Evolutionary conservation across 176 grass and related monocot species (phyloP), one percentile per base, ranked within the genome.

Genomic region (Oryza nivara): DNA sequence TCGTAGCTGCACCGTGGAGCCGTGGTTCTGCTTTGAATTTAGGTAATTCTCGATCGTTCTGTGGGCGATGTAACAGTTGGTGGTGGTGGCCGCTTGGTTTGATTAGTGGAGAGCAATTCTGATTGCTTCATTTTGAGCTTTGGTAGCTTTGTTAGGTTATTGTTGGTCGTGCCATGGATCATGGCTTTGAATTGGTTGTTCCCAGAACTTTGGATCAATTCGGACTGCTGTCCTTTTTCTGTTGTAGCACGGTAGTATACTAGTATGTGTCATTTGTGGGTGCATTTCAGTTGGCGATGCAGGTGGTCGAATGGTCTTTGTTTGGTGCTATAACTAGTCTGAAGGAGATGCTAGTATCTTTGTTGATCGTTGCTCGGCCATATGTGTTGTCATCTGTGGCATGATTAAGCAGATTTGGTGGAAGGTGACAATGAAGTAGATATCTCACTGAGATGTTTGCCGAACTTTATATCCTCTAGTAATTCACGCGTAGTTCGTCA

Each of bases 151-250:
- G 41, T 74, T 84, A 40, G 72, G 30, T 26, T 46, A 68, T 67
- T 83, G 72, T 51, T 40, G 60, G 45, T 20, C 7, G 23, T 23
- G 40, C 30, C 45, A 60, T 81, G 45, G 45, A 46, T 88, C 60
- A 58, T 54, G 60, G 22, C 15, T 77, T 78, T 70, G 32, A 34
- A 73, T 75, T 34, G 7, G 49, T 87, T 46, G 78, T 47, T 87
- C 48, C 38, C 19, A 64, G 56, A 72, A 65, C 68, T 86, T 86
- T 14, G 28, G 67, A 78, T 83, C 36, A 56, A 60, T 65, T 30
- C 9, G 48, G 6, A 40, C 1, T n/a, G 61, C 41, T 30, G 46
- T 58, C 30, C 73, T 84, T 68, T 68, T 65, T 64, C 73, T 51
- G 70, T 65, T 65, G 34, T 56, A 58, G 22, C 47, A 56, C 68